These are phyloP conservation scores for Phialophora chinensis DNA, from an alignment of 2,329 filamentous ascomycete species.

Conservation along the genomic window DNA sequence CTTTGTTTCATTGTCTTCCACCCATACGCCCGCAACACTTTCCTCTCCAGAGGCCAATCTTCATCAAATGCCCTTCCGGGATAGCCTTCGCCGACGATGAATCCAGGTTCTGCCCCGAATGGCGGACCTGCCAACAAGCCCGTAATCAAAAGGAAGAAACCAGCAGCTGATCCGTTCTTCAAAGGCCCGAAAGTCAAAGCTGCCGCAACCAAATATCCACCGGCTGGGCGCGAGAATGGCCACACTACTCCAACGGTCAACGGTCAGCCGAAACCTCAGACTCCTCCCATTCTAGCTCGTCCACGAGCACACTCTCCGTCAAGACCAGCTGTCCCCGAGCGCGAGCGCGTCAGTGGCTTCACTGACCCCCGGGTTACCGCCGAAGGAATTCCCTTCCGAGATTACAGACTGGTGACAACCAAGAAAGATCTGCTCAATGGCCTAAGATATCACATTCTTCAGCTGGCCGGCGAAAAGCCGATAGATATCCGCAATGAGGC, in stretches of 20 bases:
- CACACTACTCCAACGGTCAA: conserved; percentile 29
- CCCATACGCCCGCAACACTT: not conserved
- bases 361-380: conserved; percentile 36
- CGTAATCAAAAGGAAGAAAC: conserved; percentile 34
- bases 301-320: conserved; percentile 24
- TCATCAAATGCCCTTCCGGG: conserved; percentile 17
- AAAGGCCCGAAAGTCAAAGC: conserved; percentile 28
- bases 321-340: conserved; percentile 22
- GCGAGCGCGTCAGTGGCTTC: conserved; percentile 39
- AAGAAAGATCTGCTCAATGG: conserved; percentile 80
- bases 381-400: conserved; percentile 48
- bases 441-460: conserved; percentile 85
- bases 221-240: conserved; percentile 27
- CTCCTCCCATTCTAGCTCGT: conserved; percentile 13
- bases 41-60: not conserved
- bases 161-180: conserved; percentile 36
- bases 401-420: conserved; percentile 78
- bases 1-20: not conserved
- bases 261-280: conserved; percentile 22
- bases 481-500: conserved; percentile 75
- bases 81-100: conserved; percentile 27
- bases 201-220: conserved; percentile 10
- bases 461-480: conserved; percentile 70
- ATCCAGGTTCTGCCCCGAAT: conserved; percentile 28
- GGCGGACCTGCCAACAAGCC: conserved; percentile 28